These are phyloP conservation scores for Litsea cubeba DNA, from an alignment of 164 flowering plant genomes.

Conservation along the genomic window DNA sequence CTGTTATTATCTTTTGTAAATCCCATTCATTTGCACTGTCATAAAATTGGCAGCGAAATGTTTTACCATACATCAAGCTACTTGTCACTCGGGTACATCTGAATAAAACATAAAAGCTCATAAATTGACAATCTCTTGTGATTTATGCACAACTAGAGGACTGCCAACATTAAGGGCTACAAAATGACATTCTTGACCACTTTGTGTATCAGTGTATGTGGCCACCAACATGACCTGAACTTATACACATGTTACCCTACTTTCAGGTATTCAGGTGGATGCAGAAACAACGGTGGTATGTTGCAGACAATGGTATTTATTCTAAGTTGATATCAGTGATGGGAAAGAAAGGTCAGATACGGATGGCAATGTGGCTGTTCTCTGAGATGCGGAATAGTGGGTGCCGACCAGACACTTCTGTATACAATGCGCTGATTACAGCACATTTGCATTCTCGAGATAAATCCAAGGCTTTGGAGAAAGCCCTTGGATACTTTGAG, in stretches of 20 bases:
- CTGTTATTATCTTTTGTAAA: not conserved
- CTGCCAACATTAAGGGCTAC: not conserved
- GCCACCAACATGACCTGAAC: not conserved
- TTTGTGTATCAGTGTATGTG: not conserved
- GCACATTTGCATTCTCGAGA: conserved; percentile 87
- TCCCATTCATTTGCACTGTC: not conserved
- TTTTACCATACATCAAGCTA: no score
- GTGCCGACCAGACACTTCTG: conserved; percentile 88
- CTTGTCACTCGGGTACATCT: not conserved
- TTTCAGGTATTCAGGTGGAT: conserved; percentile 96
- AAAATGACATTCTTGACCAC: not conserved
- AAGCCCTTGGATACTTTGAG: conserved; percentile 73
- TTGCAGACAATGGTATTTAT: conserved; percentile 90
- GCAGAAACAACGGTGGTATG: conserved; percentile 93
- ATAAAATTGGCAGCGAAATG: not conserved
- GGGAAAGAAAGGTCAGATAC: conserved; percentile 89
- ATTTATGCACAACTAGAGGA: not conserved
- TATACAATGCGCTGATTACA: conserved; percentile 83
- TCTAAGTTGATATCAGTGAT: conserved; percentile 90
- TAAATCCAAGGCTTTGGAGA: conserved; percentile 75
- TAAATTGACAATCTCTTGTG: no score
- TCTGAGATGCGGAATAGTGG: conserved; percentile 99
- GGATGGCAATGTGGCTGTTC: conserved; percentile 99
- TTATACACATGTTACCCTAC: not conserved
- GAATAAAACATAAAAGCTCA: no score